phyloP scores from a whole-genome alignment of 805 yeast genomes.

The Blastobotrys muscicola region DNA sequence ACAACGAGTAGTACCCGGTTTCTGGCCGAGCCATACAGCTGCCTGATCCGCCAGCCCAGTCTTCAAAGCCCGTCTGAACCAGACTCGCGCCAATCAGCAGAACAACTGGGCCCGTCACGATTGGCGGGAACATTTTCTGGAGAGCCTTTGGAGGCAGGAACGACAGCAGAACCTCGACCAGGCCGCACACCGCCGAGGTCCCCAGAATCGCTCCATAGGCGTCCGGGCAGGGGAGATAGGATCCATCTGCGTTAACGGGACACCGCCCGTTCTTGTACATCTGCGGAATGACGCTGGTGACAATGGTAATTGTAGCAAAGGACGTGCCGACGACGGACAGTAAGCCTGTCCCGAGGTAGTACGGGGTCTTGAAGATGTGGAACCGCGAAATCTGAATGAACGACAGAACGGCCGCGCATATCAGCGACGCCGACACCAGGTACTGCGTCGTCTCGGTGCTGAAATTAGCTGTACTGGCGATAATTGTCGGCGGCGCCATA shows the following conservation, averaged over 20 bases:
- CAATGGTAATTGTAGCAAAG: constrained; percentile 79
- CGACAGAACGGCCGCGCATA: constrained; percentile 63
- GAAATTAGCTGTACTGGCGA: constrained; percentile 55
- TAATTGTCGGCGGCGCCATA: constrained; percentile 72
- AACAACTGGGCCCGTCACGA: constrained; percentile 92
- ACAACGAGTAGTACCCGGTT: constrained; percentile 37
- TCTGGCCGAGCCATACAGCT: constrained; percentile 24
- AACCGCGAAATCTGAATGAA: constrained; percentile 71
- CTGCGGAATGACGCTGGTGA: constrained; percentile 62
- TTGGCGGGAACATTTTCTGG: constrained; percentile 73
- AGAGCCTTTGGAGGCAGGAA: constrained; percentile 67
- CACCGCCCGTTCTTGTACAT: constrained; percentile 71
- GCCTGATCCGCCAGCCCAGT: constrained; percentile 84
- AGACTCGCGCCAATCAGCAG: constrained; percentile 68
- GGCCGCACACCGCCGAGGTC: constrained; percentile 68
- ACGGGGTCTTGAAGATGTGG: constrained; percentile 62
- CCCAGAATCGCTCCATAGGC: constrained; percentile 86
- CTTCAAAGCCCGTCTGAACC: constrained; percentile 62
- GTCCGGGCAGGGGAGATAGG: constrained; percentile 67
- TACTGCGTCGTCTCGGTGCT: constrained; percentile 42
- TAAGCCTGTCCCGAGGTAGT: constrained; percentile 79
- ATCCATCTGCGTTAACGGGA: constrained; percentile 54
- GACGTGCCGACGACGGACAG: constrained; percentile 88
- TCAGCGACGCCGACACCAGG: constrained; percentile 62
- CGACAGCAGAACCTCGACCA: constrained; percentile 62